Percentiles rank a stretch among this genome's conserved stretches.
Conservation (phyloP, 768 basidiomycete genomes). For the Lactarius akahatsu region DNA sequence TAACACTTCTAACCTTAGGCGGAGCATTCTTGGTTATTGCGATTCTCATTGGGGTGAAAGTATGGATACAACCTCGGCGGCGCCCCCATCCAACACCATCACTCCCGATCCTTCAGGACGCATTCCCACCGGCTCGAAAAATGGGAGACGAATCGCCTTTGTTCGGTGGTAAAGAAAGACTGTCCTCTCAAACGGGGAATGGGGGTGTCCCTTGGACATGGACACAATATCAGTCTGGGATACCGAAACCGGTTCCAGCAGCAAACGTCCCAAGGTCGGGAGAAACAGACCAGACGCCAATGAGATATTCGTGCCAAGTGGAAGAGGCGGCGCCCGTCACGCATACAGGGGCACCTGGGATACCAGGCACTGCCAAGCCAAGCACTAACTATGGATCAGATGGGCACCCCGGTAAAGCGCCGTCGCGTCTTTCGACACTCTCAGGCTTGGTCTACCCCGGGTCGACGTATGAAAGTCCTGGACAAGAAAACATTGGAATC, state of each 20-base stretch:
- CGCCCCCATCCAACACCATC: constrained; percentile 67
- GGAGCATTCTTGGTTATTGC: constrained; percentile 50
- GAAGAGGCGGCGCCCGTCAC: background rate
- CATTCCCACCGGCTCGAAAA: constrained; percentile 45
- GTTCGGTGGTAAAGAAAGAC: constrained; percentile 73
- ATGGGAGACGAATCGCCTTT: constrained; percentile 62
- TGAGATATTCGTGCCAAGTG: constrained; percentile 21
- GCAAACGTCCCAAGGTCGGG: constrained; percentile 6
- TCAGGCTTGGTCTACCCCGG: constrained; percentile 23
- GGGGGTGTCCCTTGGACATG: constrained; percentile 51
- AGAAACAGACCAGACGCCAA: background rate
- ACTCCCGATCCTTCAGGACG: constrained; percentile 66
- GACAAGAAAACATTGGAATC: constrained; percentile 29
- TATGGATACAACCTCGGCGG: constrained; percentile 50
- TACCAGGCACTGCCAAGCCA: constrained; percentile 2
- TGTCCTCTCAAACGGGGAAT: constrained; percentile 43
- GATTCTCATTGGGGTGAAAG: constrained; percentile 47
- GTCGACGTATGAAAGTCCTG: constrained; percentile 18
- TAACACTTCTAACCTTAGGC: constrained; percentile 55
- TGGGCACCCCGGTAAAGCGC: constrained; percentile 7
- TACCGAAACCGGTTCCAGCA: constrained; percentile 18
- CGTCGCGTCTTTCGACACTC: constrained; percentile 29
- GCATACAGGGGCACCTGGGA: constrained; percentile 5
- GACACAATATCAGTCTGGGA: constrained; percentile 37
- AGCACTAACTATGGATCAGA: constrained; percentile 8